phyloP scores from a whole-genome alignment of 305 asterid species.

The Petunia hybrid region DNA sequence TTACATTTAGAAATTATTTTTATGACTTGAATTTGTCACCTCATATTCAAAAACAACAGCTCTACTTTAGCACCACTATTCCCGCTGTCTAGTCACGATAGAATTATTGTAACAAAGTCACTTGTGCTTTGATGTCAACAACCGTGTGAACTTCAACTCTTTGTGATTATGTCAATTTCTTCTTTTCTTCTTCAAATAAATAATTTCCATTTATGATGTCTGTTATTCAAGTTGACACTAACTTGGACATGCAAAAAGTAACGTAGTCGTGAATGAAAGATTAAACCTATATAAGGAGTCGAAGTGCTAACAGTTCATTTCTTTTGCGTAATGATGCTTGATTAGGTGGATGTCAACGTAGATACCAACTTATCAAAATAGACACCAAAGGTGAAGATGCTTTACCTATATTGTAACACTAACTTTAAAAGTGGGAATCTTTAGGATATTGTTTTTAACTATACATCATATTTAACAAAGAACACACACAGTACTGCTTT shows the following conservation, averaged over 20 bases:
- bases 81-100: too few relatives aligned
- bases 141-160: neutral
- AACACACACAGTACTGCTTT: neutral
- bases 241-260: constrained; percentile 2
- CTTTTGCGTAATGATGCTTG: neutral
- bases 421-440: constrained; percentile 24
- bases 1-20: too few relatives aligned
- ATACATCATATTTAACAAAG: neutral
- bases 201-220: neutral
- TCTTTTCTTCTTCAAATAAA: neutral
- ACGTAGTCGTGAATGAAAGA: neutral
- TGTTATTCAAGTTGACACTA: neutral
- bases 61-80: too few relatives aligned
- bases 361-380: neutral
- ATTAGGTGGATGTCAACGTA: constrained; percentile 25
- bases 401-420: neutral
- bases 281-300: neutral
- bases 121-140: neutral
- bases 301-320: neutral
- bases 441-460: neutral
- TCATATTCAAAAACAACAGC: too few relatives aligned
- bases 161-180: neutral
- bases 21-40: too few relatives aligned
- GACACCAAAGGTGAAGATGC: neutral
- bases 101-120: too few relatives aligned